Evolutionary conservation across 2,329 filamentous ascomycete genomes (phyloP), one percentile per base, ranked within the genome.

Genomic region (Beauveria bassiana): DNA sequence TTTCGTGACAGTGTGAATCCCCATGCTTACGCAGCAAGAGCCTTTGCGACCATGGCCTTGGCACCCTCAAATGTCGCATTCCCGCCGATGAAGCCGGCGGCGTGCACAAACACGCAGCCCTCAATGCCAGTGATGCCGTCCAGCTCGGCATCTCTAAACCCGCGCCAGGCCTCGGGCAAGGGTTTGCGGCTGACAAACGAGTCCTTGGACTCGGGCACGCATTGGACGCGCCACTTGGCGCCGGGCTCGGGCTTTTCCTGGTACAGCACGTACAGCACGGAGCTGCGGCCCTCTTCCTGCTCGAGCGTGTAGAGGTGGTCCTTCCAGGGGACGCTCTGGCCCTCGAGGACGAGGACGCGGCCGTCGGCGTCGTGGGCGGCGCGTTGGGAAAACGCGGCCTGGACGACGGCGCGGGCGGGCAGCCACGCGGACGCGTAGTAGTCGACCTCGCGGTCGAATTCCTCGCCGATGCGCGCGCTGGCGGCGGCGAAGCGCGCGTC

Each of bases 301-400:
- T 99, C 95, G 28, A 98, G 83, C 20, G 83, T 86, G 78, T 96
- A 98, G 20, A 99, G 82, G 74, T 99, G 95, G 70, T 98, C 93
- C 74, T 96, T 95, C 95, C 95, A 98, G 2, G 93, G 93, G 64
- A 93, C 89, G 62, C 89, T 86, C 71, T 90, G 86, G 42, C 79
- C 79, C 65, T 89, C 84, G 61, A 99, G 82, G 28, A 97, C 87
- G 69, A 98, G 80, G 63, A 98, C 85, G 65, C 91, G 86, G 61
- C 93, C 93, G 66, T 87, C 78, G 10, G 86, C 70, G 72, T 96
- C 90, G 70, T 86, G 83, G 66, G 88, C 79, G 31, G 76, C 71
- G 61, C 93, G 86, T 65, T 82, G 81, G 40, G 81, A 78, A 72
- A 95, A 96, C 10, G 93, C 92, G 47, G 83, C 77, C 66, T 86